Conservation (phyloP, 2,329 filamentous ascomycete genomes). For the Epichloe sp. region DNA sequence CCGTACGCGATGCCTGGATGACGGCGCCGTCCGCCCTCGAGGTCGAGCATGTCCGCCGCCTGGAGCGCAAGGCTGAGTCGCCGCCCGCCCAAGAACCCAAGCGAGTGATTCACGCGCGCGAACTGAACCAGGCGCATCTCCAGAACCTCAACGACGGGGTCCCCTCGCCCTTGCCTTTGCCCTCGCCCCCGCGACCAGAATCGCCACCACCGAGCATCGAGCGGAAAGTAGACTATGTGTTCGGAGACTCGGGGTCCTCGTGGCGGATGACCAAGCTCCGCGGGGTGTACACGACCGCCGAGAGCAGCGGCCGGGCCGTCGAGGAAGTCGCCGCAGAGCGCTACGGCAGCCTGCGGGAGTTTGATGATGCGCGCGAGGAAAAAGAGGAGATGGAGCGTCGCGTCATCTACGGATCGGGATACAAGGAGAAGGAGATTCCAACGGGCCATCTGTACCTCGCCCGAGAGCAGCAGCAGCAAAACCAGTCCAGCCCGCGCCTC, state of each 20-base stretch:
- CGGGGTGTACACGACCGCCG: slow-evolving; percentile 66
- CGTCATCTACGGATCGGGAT: slow-evolving; percentile 70
- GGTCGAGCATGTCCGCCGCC: slow-evolving; percentile 66
- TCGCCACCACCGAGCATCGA: slow-evolving; percentile 32
- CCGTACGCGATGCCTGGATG: slow-evolving; percentile 88
- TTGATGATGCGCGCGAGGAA: slow-evolving; percentile 89
- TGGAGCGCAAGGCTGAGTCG: slow-evolving; percentile 38
- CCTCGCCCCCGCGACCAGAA: neutral
- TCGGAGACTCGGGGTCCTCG: slow-evolving; percentile 78
- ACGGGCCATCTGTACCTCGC: slow-evolving; percentile 77
- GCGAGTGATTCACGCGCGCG: slow-evolving; percentile 62
- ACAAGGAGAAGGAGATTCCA: slow-evolving; percentile 74
- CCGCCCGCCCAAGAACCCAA: slow-evolving; percentile 45
- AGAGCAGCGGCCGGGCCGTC: slow-evolving; percentile 57
- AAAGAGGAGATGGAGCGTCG: slow-evolving; percentile 79
- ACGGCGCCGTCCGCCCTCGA: slow-evolving; percentile 69
- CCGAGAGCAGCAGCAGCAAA: slow-evolving; percentile 38
- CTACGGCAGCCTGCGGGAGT: slow-evolving; percentile 68
- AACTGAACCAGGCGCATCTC: slow-evolving; percentile 55
- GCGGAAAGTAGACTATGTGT: slow-evolving; percentile 55
- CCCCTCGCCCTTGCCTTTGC: neutral
- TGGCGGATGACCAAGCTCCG: slow-evolving; percentile 97
- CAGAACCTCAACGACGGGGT: slow-evolving; percentile 43
- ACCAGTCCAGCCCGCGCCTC: neutral
- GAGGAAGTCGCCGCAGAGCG: slow-evolving; percentile 76